A percentile compares a stretch with the other conserved stretches of the same genome.
phyloP scores from a whole-genome alignment of 2,329 filamentous ascomycete genomes.

The Neonectria punicea region DNA sequence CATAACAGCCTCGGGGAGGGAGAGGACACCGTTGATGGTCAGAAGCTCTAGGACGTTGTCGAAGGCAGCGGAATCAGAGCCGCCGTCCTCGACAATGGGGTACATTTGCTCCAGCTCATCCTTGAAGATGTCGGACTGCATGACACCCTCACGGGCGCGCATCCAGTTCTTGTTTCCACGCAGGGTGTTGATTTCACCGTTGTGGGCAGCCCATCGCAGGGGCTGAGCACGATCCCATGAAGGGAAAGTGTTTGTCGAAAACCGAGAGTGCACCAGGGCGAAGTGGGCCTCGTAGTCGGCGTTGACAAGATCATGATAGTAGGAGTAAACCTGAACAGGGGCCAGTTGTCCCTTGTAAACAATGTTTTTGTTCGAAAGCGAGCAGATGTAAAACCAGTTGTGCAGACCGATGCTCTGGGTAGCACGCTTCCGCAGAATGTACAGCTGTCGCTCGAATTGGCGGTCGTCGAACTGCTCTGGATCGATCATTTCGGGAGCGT shows the following conservation, averaged over 20 bases:
- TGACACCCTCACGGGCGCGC: constrained; percentile 93
- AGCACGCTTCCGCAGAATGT: constrained; percentile 91
- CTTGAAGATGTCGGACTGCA: constrained; percentile 92
- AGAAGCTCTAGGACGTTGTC: constrained; percentile 96
- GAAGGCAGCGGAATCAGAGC: constrained; percentile 95
- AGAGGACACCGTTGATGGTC: constrained; percentile 95
- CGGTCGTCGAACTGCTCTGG: constrained; percentile 83
- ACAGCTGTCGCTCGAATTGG: constrained; percentile 92
- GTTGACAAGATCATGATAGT: constrained; percentile 96
- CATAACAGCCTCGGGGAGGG: constrained; percentile 96
- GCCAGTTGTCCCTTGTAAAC: constrained; percentile 98
- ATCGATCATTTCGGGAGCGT: constrained; percentile 81
- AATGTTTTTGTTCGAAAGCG: constrained; percentile 96
- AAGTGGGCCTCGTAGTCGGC: constrained; percentile 98
- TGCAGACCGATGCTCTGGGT: constrained; percentile 94
- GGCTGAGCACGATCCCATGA: constrained; percentile 98
- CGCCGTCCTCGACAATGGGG: constrained; percentile 95
- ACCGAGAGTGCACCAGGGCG: constrained; percentile 94
- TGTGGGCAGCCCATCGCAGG: constrained; percentile 95
- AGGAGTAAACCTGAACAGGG: constrained; percentile 95
- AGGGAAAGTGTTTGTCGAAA: constrained; percentile 98
- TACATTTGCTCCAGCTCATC: constrained; percentile 92
- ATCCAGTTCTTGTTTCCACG: constrained; percentile 99
- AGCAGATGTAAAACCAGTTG: constrained; percentile 99
- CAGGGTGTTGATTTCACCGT: constrained; percentile 97